A percentile compares a stretch with the other conserved stretches of the same genome.
These are phyloP conservation scores for Eucalyptus marginata DNA, from an alignment of 345 rosid species.

Conservation along the genomic window DNA sequence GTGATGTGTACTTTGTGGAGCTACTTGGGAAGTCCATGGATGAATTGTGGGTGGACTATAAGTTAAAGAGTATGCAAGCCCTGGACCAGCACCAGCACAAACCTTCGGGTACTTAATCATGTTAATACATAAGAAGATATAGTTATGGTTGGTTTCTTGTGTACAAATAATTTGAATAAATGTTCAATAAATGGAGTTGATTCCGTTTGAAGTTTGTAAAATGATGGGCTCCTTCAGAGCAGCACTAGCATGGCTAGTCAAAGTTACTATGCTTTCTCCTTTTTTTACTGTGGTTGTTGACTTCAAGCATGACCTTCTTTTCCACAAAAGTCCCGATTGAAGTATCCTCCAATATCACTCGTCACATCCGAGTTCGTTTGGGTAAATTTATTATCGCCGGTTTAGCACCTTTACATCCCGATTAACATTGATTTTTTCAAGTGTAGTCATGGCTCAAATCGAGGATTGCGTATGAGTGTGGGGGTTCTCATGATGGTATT, in stretches of 20 bases:
- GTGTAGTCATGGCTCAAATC: background rate
- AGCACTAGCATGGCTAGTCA: background rate
- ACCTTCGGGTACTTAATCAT: background rate
- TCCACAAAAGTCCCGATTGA: background rate
- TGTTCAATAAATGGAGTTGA: background rate
- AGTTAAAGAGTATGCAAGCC: background rate
- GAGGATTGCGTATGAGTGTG: background rate
- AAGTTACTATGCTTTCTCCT: background rate
- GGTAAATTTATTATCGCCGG: no score
- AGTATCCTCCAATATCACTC: background rate
- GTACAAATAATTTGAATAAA: no score
- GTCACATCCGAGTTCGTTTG: no score
- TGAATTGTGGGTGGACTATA: no score
- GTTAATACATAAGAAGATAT: background rate
- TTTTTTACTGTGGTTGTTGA: background rate
- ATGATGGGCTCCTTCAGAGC: background rate
- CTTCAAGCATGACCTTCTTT: background rate
- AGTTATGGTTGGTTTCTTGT: background rate
- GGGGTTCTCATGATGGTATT: background rate
- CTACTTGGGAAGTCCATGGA: no score
- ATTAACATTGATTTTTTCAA: background rate
- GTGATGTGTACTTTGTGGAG: background rate
- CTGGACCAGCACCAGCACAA: background rate
- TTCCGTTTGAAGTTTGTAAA: background rate
- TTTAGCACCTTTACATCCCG: no score